Percentiles rank a stretch among this genome's conserved stretches.
Conservation (phyloP, 2,329 filamentous ascomycete genomes). For the Pseudohalonectria lignicola region DNA sequence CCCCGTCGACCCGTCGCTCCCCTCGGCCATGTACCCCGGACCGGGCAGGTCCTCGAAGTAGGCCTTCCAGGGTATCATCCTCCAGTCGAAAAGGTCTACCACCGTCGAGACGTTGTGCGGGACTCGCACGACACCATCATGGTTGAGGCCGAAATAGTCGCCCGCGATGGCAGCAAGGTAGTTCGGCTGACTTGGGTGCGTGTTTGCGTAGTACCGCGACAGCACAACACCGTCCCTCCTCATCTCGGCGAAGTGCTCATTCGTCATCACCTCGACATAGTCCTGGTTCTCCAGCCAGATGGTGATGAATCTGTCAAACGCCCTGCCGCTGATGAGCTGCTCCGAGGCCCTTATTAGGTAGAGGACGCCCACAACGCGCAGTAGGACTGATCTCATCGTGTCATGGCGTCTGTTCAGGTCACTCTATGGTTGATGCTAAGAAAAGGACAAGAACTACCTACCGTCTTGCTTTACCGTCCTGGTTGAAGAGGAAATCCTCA, state of each 20-base stretch:
- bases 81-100: conserved; percentile 56
- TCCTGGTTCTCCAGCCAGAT: conserved; percentile 37
- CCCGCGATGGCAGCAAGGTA: conserved; percentile 59
- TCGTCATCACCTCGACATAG: conserved; percentile 25
- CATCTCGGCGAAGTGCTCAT: conserved; percentile 26
- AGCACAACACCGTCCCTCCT: conserved; percentile 30
- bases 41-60: conserved; percentile 75
- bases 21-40: conserved; percentile 56
- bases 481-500: too few species aligned
- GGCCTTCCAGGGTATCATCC: conserved; percentile 54
- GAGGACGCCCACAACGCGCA: too few species aligned
- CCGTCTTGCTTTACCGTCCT: too few species aligned
- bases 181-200: conserved; percentile 66
- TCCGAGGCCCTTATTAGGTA: too few species aligned
- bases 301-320: conserved; percentile 29
- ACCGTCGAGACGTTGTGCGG: conserved; percentile 53
- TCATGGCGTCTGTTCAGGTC: too few species aligned
- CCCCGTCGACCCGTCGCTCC: too few species aligned
- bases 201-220: conserved; percentile 31
- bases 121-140: conserved; percentile 52
- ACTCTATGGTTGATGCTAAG: too few species aligned
- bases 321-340: conserved; percentile 20
- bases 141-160: conserved; percentile 63
- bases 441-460: too few species aligned
- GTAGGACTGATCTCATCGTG: too few species aligned